Evolutionary conservation across 2,329 filamentous ascomycete genomes (phyloP).

Genomic region (Beauveria varroae): DNA sequence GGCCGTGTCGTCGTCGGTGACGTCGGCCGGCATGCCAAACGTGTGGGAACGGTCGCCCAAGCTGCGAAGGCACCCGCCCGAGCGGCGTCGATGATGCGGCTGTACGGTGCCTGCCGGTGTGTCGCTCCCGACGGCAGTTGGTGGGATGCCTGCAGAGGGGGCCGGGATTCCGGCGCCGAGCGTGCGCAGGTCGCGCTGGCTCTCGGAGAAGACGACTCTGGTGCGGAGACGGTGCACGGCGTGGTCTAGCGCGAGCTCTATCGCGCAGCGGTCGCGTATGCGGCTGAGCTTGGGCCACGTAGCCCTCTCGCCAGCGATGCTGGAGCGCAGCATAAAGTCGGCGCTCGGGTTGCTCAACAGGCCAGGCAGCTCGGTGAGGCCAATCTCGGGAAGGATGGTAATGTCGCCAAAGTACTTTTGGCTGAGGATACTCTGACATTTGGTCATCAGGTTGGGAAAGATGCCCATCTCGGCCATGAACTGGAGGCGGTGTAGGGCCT

Average conservation of each 20-base stretch:
- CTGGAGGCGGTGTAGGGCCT: conserved; percentile 73
- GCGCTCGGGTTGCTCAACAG: conserved; percentile 78
- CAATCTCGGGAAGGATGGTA: conserved; percentile 79
- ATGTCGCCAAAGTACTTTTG: conserved; percentile 95
- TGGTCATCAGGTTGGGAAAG: conserved; percentile 70
- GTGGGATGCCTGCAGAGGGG: conserved; percentile 13
- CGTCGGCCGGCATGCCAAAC: conserved; percentile 22
- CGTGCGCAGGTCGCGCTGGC: conserved; percentile 51
- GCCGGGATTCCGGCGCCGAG: conserved; percentile 25
- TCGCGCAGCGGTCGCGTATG: conserved; percentile 78
- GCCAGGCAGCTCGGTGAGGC: conserved; percentile 63
- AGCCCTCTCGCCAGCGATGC: conserved; percentile 71
- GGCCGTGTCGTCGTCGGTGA: conserved; percentile 38
- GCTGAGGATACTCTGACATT: conserved; percentile 71
- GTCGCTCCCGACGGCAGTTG: conserved; percentile 16
- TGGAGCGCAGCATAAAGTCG: conserved; percentile 78
- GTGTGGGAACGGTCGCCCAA: conserved; percentile 28
- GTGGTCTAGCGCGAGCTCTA: conserved; percentile 76
- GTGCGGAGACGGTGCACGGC: conserved; percentile 63
- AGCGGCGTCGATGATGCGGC: conserved; percentile 39
- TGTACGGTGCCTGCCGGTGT: conserved; percentile 20
- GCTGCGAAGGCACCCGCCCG: conserved; percentile 40
- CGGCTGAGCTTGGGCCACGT: conserved; percentile 88
- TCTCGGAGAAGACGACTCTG: conserved; percentile 60
- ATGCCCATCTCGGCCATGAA: conserved; percentile 73